phyloP scores from a whole-genome alignment of 2,329 filamentous ascomycete genomes.

The Sporothrix euskadiensis region DNA sequence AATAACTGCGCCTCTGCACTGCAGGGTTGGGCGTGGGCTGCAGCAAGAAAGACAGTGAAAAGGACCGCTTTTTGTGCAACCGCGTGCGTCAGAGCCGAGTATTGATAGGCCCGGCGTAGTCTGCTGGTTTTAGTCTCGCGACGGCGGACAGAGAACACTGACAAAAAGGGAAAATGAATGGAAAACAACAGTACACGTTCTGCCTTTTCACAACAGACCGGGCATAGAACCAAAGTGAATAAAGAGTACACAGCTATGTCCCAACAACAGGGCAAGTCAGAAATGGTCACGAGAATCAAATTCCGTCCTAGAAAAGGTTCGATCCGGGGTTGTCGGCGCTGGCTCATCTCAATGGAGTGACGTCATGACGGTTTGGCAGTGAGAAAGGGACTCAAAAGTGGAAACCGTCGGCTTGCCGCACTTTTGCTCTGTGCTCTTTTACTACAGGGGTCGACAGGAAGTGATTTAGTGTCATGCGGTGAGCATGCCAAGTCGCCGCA shows the following conservation, averaged over 20 bases:
- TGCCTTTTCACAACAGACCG: not conserved
- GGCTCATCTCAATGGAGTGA: not conserved
- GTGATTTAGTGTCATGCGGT: not conserved
- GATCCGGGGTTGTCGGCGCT: not conserved
- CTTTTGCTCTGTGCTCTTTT: not conserved
- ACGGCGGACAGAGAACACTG: not conserved
- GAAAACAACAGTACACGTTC: not conserved
- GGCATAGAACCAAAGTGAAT: not conserved
- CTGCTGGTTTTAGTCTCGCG: not conserved
- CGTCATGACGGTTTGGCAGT: not conserved
- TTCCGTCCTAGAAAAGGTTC: not conserved
- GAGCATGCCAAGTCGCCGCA: not conserved
- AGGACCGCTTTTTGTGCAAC: not conserved
- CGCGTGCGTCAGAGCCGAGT: slow-evolving; percentile 12
- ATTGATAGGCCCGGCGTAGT: slow-evolving; percentile 14
- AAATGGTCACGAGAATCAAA: not conserved
- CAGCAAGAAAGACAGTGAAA: not conserved
- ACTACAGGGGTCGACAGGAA: not conserved
- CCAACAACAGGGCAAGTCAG: not conserved
- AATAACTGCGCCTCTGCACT: not conserved
- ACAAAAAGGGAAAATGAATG: slow-evolving; percentile 9
- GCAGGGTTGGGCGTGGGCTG: not conserved
- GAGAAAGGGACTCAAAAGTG: not conserved
- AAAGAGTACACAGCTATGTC: not conserved
- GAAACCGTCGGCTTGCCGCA: not conserved